These are phyloP conservation scores for Erigeron philadelphicus DNA, from an alignment of 140 eudicot genomes.

Conservation along the genomic window DNA sequence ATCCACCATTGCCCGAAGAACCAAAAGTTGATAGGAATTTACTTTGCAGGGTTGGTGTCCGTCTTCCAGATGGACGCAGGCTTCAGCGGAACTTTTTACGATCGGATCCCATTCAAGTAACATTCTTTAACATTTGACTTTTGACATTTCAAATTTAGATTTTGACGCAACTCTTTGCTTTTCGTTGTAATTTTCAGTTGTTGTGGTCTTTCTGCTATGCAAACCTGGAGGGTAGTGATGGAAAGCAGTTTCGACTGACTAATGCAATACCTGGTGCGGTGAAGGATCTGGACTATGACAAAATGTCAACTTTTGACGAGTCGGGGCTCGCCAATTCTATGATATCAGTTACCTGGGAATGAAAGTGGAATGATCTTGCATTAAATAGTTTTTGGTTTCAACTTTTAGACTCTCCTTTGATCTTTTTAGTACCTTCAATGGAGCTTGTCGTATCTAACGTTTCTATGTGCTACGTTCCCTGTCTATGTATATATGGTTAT, in stretches of 20 bases:
- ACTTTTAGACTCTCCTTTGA: slow-evolving; percentile 20
- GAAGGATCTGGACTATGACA: slow-evolving; percentile 50
- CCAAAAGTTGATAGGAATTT: slow-evolving; percentile 65
- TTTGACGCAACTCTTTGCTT: background rate
- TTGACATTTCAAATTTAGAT: background rate
- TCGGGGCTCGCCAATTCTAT: slow-evolving; percentile 82
- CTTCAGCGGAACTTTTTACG: slow-evolving; percentile 79
- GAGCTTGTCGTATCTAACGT: slow-evolving; percentile 25
- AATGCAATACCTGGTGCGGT: slow-evolving; percentile 84
- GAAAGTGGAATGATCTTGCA: slow-evolving; percentile 9
- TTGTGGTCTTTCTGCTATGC: slow-evolving; percentile 86
- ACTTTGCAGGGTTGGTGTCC: slow-evolving; percentile 80
- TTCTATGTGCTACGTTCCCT: slow-evolving; percentile 13
- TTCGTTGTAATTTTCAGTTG: slow-evolving; percentile 40
- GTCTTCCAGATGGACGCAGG: slow-evolving; percentile 96
- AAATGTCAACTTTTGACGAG: slow-evolving; percentile 51
- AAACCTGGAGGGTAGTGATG: slow-evolving; percentile 55
- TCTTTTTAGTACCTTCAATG: slow-evolving; percentile 25
- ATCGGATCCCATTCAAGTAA: slow-evolving; percentile 69
- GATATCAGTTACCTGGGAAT: slow-evolving; percentile 80
- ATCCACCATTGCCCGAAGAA: slow-evolving; percentile 85
- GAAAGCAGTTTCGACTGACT: slow-evolving; percentile 50
- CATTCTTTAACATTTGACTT: slow-evolving; percentile 14
- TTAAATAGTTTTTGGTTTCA: slow-evolving; percentile 23
- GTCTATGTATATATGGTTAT: slow-evolving; percentile 25